phyloP scores from a whole-genome alignment of 2,329 filamentous ascomycete species.

The Neodidymelliopsis sp. region DNA sequence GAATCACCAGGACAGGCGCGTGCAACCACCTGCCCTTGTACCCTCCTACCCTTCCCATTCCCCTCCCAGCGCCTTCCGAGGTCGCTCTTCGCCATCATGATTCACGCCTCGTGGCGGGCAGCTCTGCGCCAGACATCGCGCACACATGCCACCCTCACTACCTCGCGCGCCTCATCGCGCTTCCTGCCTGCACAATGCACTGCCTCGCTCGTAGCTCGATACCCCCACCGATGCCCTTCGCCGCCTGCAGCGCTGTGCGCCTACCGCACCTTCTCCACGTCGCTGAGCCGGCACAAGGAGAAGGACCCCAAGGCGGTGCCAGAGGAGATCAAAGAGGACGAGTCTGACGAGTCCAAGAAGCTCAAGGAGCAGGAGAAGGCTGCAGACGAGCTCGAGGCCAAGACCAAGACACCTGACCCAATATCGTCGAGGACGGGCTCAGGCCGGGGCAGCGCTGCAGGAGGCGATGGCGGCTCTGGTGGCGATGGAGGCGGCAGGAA shows the following conservation, averaged over 20 bases:
- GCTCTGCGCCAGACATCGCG: conserved; percentile 62
- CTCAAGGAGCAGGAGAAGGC: conserved; percentile 54
- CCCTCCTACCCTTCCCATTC: background rate
- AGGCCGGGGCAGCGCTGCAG: conserved; percentile 66
- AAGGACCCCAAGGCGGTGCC: conserved; percentile 60
- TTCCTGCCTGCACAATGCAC: conserved; percentile 42
- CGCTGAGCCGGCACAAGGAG: conserved; percentile 61
- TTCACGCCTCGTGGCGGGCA: conserved; percentile 70
- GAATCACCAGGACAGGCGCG: conserved; percentile 16
- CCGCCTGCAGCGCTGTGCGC: conserved; percentile 44
- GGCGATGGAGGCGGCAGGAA: conserved; percentile 70
- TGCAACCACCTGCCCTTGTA: conserved; percentile 7
- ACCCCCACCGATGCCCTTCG: conserved; percentile 32
- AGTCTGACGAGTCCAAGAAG: conserved; percentile 53
- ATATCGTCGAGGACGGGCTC: conserved; percentile 62
- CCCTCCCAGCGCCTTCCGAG: conserved; percentile 13
- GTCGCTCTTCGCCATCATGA: conserved; percentile 55
- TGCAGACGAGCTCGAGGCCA: conserved; percentile 47
- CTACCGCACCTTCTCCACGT: conserved; percentile 51
- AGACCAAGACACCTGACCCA: conserved; percentile 59
- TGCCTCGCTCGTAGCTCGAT: conserved; percentile 35
- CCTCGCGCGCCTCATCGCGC: conserved; percentile 34
- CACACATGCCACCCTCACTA: conserved; percentile 45
- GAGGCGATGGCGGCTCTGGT: conserved; percentile 54
- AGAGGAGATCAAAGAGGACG: conserved; percentile 49